Percentiles rank a stretch among this genome's conserved stretches.
Conservation (phyloP, 1,139 yeast genomes). For the Blastobotrys malaysiensis region DNA sequence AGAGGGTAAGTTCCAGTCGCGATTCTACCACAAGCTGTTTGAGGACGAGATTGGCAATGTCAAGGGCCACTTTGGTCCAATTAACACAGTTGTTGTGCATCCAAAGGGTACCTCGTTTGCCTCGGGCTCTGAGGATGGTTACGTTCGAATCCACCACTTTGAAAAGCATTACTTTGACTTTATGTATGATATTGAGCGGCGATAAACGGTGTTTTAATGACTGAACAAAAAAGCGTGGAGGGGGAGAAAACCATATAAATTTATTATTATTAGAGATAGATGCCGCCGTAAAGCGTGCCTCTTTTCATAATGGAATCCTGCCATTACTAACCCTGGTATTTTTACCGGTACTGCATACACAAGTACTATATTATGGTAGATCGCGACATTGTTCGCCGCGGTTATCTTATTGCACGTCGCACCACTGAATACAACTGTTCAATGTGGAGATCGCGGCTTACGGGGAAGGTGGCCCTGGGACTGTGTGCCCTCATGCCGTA, state of each 20-base stretch:
- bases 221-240: neutral
- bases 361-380: no score
- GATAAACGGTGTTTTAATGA: neutral
- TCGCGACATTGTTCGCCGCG: no score
- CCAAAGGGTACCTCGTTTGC: conserved; percentile 93
- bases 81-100: conserved; percentile 88
- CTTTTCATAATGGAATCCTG: neutral
- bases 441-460: no score
- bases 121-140: conserved; percentile 98
- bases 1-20: conserved; percentile 96
- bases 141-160: conserved; percentile 87
- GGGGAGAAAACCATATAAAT: neutral
- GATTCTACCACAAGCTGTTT: conserved; percentile 91
- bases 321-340: no score
- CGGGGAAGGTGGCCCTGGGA: neutral
- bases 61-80: conserved; percentile 98
- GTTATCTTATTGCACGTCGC: no score
- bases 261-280: neutral
- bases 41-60: conserved; percentile 96
- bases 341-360: no score
- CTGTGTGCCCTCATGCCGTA: neutral
- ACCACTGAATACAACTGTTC: no score
- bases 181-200: conserved; percentile 81
- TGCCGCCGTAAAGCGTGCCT: neutral
- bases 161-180: conserved; percentile 91